Conservation (phyloP, 1,284 basidiomycete genomes). For the Cystobasidiaceae sp. region DNA sequence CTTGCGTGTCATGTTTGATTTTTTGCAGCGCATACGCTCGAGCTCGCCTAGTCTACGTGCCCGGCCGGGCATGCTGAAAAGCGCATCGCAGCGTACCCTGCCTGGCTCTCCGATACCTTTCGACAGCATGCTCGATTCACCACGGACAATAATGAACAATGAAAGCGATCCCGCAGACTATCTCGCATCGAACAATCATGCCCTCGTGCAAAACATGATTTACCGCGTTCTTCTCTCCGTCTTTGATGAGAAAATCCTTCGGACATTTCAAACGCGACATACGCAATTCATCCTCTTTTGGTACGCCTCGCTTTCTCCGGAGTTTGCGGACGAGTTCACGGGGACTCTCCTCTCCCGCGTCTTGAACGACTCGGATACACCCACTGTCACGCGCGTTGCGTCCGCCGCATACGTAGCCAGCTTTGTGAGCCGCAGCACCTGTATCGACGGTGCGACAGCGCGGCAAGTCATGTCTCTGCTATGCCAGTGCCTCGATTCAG, state of each 20-base stretch:
- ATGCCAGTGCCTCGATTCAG: slow-evolving; percentile 72
- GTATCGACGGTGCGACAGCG: slow-evolving; percentile 70
- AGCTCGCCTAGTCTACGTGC: background rate
- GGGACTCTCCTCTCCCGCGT: slow-evolving; percentile 86
- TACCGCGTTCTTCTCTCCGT: slow-evolving; percentile 86
- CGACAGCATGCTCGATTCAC: slow-evolving; percentile 4
- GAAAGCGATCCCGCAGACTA: slow-evolving; percentile 30
- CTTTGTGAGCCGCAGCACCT: slow-evolving; percentile 84
- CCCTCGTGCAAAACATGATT: slow-evolving; percentile 19
- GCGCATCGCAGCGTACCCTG: slow-evolving; percentile 38
- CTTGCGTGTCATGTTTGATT: slow-evolving; percentile 74
- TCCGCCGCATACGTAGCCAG: slow-evolving; percentile 88
- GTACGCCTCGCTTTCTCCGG: slow-evolving; percentile 80
- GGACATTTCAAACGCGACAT: slow-evolving; percentile 93
- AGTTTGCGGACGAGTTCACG: slow-evolving; percentile 88
- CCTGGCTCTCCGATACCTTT: slow-evolving; percentile 36
- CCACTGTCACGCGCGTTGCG: slow-evolving; percentile 73
- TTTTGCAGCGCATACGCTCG: slow-evolving; percentile 53
- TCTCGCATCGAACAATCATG: slow-evolving; percentile 42
- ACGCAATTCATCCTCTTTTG: slow-evolving; percentile 97
- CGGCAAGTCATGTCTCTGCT: slow-evolving; percentile 73
- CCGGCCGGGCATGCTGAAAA: background rate
- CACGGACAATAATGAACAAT: background rate
- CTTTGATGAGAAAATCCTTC: slow-evolving; percentile 87
- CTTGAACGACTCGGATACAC: slow-evolving; percentile 59